Base-by-base conservation (phyloP, 768 basidiomycete genomes). In the Rhizopogon rudus region DNA sequence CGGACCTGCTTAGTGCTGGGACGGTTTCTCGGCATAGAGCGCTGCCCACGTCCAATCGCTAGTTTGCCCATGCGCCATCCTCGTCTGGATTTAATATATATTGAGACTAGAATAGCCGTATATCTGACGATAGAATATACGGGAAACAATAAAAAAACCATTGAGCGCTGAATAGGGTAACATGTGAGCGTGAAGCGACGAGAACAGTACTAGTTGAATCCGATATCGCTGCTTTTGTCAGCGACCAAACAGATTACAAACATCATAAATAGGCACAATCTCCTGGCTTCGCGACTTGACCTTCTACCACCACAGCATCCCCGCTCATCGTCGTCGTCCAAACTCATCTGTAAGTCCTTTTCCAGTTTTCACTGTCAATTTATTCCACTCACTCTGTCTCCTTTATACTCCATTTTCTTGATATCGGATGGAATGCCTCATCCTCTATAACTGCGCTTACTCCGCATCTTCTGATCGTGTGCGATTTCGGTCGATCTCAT, bases 191-290 rank as follows among this genome's bases (percentile, higher is more conserved):
- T 25, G 25, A 25, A 3, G 25, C 25, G 25, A 25, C 25, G 25
- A 25, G n/a, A 20, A 20, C 20, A 20, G 20, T 20, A 20, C 25
- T 25, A 25, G 25, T 25, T 25, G 5, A 14, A 39, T 13, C 14
- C 14, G 39, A 39, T 39, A 33, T 39, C 39, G 35, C 44, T 28
- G 58, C 51, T 43, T 68, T 68, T 63, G 68, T 70, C 68, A 70
- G 68, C 68, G 63, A 54, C 73, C 73, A 75, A 73, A 73, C 57
- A 74, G 61, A 49, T 40, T 37, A 58, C 72, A 70, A 73, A 75
- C 56, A 65, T 60, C 61, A 59, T 68, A 71, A 73, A 73, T 71
- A 73, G 67, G 64, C 59, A 56, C 61, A 58, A 48, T 57, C 60
- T 58, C 59, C 51, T 13, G 40, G 44, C 40, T 29, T 16, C 49